A percentile compares a stretch with the other conserved stretches of the same genome.
These are phyloP conservation scores for Polytrichum formosum DNA, from an alignment of 225 moss, liverwort and hornwort genomes.

Conservation along the genomic window DNA sequence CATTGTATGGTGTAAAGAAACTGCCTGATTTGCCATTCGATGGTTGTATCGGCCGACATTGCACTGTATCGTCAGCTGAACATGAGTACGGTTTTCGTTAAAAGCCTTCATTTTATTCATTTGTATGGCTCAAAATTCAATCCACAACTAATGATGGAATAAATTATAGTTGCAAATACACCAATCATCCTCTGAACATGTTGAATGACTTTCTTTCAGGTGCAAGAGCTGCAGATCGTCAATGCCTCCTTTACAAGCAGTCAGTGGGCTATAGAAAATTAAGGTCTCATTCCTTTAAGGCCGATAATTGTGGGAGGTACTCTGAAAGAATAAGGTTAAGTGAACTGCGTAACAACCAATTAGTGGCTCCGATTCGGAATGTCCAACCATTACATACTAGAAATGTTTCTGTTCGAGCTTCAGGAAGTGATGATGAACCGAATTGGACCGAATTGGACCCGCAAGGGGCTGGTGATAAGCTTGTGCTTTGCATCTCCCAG, in stretches of 20 bases:
- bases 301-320: background rate
- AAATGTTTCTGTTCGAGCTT: slow-evolving; percentile 22
- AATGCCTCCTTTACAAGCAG: slow-evolving; percentile 10
- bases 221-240: slow-evolving; percentile 22
- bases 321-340: slow-evolving; percentile 9
- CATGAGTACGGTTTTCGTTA: too few relatives aligned
- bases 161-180: background rate
- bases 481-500: slow-evolving; percentile 52
- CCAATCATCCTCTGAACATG: too few relatives aligned
- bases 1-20: too few relatives aligned
- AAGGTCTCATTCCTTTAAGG: slow-evolving; percentile 2
- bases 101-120: too few relatives aligned
- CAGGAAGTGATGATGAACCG: slow-evolving; percentile 6
- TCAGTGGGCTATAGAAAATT: slow-evolving; percentile 12
- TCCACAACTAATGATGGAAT: background rate
- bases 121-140: too few relatives aligned
- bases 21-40: too few relatives aligned
- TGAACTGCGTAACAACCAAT: slow-evolving; percentile 6
- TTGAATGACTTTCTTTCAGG: slow-evolving; percentile 13
- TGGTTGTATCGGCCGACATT: background rate
- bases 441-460: slow-evolving; percentile 30
- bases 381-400: slow-evolving; percentile 2
- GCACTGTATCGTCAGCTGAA: background rate
- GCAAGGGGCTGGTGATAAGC: slow-evolving; percentile 39
- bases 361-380: slow-evolving; percentile 4